Evolutionary conservation across 768 basidiomycete genomes (phyloP).

Genomic region (Collybiopsis luxurians): DNA sequence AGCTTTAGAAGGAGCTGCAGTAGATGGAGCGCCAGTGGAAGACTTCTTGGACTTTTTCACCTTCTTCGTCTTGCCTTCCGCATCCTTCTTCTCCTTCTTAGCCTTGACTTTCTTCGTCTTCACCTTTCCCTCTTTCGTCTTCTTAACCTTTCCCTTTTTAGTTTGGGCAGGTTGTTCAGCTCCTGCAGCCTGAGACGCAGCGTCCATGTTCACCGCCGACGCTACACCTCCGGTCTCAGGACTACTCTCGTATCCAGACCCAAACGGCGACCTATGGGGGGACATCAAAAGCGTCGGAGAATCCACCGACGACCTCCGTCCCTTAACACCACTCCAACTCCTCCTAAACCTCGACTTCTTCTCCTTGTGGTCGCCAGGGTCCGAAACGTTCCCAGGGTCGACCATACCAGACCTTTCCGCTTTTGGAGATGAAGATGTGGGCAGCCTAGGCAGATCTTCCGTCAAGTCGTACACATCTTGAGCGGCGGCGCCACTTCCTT

Average conservation of each 20-base stretch:
- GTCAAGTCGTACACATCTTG: background rate
- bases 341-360: constrained; percentile 24
- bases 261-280: too few relatives aligned
- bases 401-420: background rate
- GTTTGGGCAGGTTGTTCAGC: background rate
- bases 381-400: background rate
- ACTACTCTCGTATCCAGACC: too few relatives aligned
- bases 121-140: constrained; percentile 17
- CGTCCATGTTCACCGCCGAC: background rate
- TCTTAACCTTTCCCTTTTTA: background rate
- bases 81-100: constrained; percentile 1
- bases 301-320: background rate
- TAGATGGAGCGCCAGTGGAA: background rate
- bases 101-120: constrained; percentile 14
- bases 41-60: background rate
- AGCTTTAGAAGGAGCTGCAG: background rate
- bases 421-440: background rate
- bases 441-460: constrained; percentile 2
- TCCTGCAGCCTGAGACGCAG: background rate
- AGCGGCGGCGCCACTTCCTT: too few relatives aligned
- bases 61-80: background rate
- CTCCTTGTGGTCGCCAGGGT: constrained; percentile 16
- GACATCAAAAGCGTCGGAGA: too few relatives aligned
- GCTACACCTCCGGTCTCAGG: background rate
- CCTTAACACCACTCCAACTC: constrained; percentile 22